Percentiles rank a stretch among this genome's conserved stretches.
These are phyloP conservation scores for Eutrema heterophyllum DNA, from an alignment of 345 rosid genomes.

Conservation along the genomic window DNA sequence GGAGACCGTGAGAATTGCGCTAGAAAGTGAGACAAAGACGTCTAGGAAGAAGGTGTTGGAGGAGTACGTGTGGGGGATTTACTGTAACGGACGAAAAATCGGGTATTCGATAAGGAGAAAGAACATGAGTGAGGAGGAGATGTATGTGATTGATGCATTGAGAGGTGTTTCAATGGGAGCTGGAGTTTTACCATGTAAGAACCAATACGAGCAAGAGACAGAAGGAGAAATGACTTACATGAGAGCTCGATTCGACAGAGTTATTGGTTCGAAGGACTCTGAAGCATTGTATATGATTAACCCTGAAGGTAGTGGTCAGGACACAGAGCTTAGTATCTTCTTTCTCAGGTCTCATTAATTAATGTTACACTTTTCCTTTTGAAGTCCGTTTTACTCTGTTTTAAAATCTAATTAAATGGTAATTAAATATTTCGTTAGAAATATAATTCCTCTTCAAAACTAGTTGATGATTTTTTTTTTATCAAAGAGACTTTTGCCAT, in stretches of 20 bases:
- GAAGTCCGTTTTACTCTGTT: not conserved
- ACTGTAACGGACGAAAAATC: conserved; percentile 79
- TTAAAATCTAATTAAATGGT: not conserved
- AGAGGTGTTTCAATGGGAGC: conserved; percentile 98
- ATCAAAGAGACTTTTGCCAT: not conserved
- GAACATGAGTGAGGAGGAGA: conserved; percentile 79
- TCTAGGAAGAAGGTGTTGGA: conserved; percentile 73
- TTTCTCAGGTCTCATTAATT: conserved; percentile 60
- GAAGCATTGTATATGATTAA: conserved; percentile 93
- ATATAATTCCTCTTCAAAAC: not conserved
- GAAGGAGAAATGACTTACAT: conserved; percentile 82
- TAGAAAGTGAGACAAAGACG: conserved; percentile 85
- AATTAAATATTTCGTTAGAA: not conserved
- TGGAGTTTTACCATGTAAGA: conserved; percentile 77
- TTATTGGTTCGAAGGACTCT: conserved; percentile 84
- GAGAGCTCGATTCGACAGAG: conserved; percentile 87
- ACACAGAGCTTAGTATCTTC: conserved; percentile 89
- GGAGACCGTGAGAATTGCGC: conserved; percentile 72
- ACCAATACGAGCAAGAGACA: conserved; percentile 48
- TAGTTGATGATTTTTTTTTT: not conserved
- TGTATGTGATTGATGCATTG: conserved; percentile 75
- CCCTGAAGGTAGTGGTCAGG: conserved; percentile 75
- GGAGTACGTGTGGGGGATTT: conserved; percentile 93
- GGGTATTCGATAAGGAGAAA: conserved; percentile 90
- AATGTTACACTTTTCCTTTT: not conserved